Base-by-base conservation (phyloP, 228 moss, liverwort and hornwort species). In the Sphagnum magellanicum region DNA sequence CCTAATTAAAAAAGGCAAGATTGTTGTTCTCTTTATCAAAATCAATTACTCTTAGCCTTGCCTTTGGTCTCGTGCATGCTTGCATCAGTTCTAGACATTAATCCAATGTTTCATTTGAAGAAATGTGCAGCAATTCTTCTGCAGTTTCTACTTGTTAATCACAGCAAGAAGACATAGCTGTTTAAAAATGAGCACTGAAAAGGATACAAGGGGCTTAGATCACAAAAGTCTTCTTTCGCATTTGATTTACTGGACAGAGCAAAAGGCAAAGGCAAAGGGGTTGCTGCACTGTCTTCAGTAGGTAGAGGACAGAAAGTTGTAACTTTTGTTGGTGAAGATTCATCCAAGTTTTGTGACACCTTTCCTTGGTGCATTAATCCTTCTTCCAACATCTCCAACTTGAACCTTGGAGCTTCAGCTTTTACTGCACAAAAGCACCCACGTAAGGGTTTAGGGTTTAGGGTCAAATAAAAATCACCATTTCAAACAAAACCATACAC, bases 161-260 rank as follows among this genome's bases (percentile, higher is more conserved):
- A 55, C 55, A 55, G 8, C 9, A 8, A 55, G 9, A 8, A 12
- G 12, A 8, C 9, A 55, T 8, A 55, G 55, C 55, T 55, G 12
- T 8, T 55, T 55, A 2, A 55, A 0, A 55, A 8, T 55, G 8
- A 8, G 1, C 16, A 13, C 60, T 64, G 9, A 47, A 67, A 76
- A 32, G 82, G 86, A 86, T 86, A 86, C 86, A 82, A 72, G 69
- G 82, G 86, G 53, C 82, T 86, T 51, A 78, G 78, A 46, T 82
- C 79, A 32, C 32, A 2, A 53, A 4, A 16, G 46, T 75, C 76
- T 15, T 59, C 71, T 75, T 69, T 64, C 48, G 49, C 61, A 58
- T 15, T 68, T 62, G n/a, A 55, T 8, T 55, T 55, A 12, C 55
- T 55, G 55, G 55, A 55, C 8, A 55, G 8, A 8, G 12, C 55